These are phyloP conservation scores for Wallacemonas sp. DNA, from an alignment of 208 protist genomes.

Conservation along the genomic window DNA sequence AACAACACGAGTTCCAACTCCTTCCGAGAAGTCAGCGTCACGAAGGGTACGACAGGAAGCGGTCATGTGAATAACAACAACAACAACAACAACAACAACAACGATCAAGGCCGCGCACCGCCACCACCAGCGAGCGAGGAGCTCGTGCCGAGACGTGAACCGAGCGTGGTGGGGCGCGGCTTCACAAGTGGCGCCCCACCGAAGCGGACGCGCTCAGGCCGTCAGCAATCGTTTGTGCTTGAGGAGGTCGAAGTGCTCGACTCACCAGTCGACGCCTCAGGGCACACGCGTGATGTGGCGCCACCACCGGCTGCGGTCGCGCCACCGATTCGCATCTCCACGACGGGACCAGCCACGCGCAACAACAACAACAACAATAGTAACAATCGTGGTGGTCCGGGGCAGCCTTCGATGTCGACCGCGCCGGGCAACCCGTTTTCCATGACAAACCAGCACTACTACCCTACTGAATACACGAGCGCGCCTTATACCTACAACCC, in stretches of 20 bases:
- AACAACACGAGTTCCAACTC: too few species aligned
- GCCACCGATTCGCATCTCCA: background rate
- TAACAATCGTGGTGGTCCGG: too few species aligned
- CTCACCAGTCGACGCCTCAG: background rate
- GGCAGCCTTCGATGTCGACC: background rate
- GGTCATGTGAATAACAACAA: too few species aligned
- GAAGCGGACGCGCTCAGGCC: background rate
- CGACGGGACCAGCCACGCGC: too few species aligned
- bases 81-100: background rate
- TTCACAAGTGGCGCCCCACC: background rate
- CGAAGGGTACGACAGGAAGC: too few species aligned
- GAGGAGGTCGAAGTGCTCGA: slow-evolving; percentile 8
- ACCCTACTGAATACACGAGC: background rate
- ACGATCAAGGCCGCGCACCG: background rate
- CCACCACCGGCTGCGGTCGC: background rate
- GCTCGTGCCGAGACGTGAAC: background rate
- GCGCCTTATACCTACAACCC: slow-evolving; percentile 4
- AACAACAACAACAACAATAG: too few species aligned
- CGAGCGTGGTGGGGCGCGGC: slow-evolving; percentile 3
- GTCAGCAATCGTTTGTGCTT: background rate
- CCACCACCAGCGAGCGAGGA: too few species aligned
- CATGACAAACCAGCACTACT: background rate
- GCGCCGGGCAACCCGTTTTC: background rate
- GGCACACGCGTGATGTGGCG: background rate
- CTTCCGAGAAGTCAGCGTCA: too few species aligned